Conservation (phyloP, 2,329 filamentous ascomycete species). For the Cladosporium sp. region DNA sequence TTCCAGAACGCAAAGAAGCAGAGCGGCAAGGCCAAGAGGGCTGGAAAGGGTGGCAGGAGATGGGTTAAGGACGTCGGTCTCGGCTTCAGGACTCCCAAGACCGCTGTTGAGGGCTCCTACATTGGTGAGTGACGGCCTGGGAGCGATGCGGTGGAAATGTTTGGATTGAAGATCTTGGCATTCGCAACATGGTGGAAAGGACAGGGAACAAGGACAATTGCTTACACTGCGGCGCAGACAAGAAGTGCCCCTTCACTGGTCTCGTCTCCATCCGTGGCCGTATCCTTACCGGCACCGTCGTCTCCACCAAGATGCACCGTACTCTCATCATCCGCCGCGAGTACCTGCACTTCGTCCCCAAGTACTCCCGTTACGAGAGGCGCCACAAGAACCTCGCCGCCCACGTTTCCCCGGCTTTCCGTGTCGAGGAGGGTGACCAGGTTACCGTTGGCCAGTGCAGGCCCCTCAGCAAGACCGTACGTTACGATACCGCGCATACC, state of each 20-base stretch:
- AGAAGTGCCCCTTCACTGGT: constrained; percentile 99
- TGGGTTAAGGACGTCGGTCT: constrained; percentile 99
- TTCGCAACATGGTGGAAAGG: constrained; percentile 4
- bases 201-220: constrained; percentile 3
- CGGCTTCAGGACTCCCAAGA: constrained; percentile 98
- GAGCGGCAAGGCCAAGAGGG: constrained; percentile 70
- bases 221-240: constrained; percentile 58
- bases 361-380: constrained; percentile 99
- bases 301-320: constrained; percentile 99
- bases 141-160: constrained; percentile 3
- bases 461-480: constrained; percentile 98
- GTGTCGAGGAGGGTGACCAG: constrained; percentile 99
- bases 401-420: constrained; percentile 98
- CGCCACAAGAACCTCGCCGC: constrained; percentile 99
- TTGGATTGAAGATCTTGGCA: constrained; percentile 9
- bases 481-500: constrained; percentile 35
- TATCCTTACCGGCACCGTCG: constrained; percentile 98
- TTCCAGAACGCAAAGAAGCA: constrained; percentile 97
- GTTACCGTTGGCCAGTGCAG: constrained; percentile 99
- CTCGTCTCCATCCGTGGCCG: constrained; percentile 98
- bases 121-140: constrained; percentile 66
- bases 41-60: constrained; percentile 89
- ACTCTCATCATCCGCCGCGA: constrained; percentile 98
- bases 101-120: constrained; percentile 96
- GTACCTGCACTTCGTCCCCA: constrained; percentile 99